These are phyloP conservation scores for Ceratocystis cacaofunesta DNA, from an alignment of 2,329 filamentous ascomycete genomes.

Conservation along the genomic window DNA sequence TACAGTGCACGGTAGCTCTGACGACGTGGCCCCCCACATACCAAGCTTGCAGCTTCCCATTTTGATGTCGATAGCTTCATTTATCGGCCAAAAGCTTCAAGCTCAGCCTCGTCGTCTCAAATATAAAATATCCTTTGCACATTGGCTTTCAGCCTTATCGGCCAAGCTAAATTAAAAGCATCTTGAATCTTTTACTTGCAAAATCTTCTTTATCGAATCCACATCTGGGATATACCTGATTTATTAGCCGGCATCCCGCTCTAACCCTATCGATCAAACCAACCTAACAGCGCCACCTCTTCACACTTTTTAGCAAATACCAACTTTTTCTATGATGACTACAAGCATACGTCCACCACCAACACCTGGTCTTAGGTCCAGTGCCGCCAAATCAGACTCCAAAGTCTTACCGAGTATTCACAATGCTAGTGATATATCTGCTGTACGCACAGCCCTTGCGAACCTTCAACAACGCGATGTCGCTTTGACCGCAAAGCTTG, in stretches of 20 bases:
- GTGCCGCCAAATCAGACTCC: slow-evolving; percentile 17
- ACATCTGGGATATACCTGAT: neutral
- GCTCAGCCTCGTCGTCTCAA: neutral
- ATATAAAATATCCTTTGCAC: neutral
- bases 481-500: slow-evolving; percentile 56
- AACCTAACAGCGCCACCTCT: neutral
- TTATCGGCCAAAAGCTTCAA: neutral
- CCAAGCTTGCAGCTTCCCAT: neutral
- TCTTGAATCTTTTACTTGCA: neutral
- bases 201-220: neutral
- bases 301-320: slow-evolving; percentile 14
- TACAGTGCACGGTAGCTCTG: neutral
- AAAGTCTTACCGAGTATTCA: slow-evolving; percentile 34
- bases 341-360: slow-evolving; percentile 5
- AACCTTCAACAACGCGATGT: slow-evolving; percentile 64
- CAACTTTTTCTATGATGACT: slow-evolving; percentile 12
- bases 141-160: neutral
- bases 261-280: neutral
- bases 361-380: slow-evolving; percentile 14
- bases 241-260: neutral
- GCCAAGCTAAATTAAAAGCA: neutral
- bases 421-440: slow-evolving; percentile 58
- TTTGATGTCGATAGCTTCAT: slow-evolving; percentile 6
- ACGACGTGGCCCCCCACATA: slow-evolving; percentile 2
- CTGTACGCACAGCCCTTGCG: slow-evolving; percentile 64